Percentiles rank a stretch among this genome's conserved stretches.
Conservation (phyloP, 495 filamentous ascomycete genomes). For the Penicillium cinerascens region DNA sequence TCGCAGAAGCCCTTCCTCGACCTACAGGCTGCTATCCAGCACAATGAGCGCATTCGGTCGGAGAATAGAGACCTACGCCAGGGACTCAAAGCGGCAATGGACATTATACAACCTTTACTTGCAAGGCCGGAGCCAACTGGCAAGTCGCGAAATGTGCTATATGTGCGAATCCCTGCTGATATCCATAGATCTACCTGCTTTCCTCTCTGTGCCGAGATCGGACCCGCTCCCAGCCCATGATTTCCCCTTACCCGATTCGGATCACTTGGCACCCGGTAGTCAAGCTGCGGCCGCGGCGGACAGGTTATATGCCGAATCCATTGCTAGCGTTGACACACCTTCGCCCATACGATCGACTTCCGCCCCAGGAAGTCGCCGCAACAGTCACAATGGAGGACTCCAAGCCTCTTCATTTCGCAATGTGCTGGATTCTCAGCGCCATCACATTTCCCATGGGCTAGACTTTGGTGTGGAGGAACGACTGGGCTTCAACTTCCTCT, state of each 20-base stretch:
- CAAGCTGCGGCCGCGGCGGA: slow-evolving; percentile 19
- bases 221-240: slow-evolving; percentile 20
- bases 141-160: slow-evolving; percentile 6
- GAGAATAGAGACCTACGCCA: slow-evolving; percentile 69
- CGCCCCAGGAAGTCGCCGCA: slow-evolving; percentile 24
- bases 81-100: slow-evolving; percentile 56
- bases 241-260: slow-evolving; percentile 27
- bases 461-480: slow-evolving; percentile 56
- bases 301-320: slow-evolving; percentile 29
- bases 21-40: slow-evolving; percentile 62
- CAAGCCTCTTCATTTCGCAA: slow-evolving; percentile 27
- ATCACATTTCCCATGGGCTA: slow-evolving; percentile 52
- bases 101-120: slow-evolving; percentile 62
- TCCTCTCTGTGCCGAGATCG: slow-evolving; percentile 14
- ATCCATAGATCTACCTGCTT: slow-evolving; percentile 12
- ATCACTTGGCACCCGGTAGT: slow-evolving; percentile 14
- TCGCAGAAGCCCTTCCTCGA: slow-evolving; percentile 76
- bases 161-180: slow-evolving; percentile 4
- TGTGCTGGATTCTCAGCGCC: slow-evolving; percentile 50
- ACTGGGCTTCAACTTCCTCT: slow-evolving; percentile 65
- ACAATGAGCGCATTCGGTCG: slow-evolving; percentile 65
- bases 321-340: slow-evolving; percentile 34
- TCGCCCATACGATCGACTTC: slow-evolving; percentile 37
- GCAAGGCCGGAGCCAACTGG: slow-evolving; percentile 28
- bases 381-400: slow-evolving; percentile 22